Conservation (phyloP, 257 asterid genomes). For the Fraxinus cuspidata region DNA sequence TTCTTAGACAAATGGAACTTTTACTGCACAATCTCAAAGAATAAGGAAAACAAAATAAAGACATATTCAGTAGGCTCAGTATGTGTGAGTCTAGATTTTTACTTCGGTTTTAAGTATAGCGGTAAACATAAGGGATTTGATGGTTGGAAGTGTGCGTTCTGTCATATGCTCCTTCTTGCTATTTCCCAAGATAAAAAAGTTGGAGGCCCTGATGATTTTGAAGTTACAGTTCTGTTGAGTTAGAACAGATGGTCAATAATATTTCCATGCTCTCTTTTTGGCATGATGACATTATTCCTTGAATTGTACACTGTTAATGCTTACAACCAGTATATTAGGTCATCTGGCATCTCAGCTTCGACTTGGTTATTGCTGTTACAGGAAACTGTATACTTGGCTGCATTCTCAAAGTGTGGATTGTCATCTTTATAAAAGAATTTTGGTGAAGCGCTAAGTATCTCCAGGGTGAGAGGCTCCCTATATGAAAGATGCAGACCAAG, state of each 20-base stretch:
- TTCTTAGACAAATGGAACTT: background rate
- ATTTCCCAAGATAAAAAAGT: background rate
- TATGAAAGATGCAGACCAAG: constrained; percentile 69
- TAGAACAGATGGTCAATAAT: background rate
- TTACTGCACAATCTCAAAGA: background rate
- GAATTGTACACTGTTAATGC: background rate
- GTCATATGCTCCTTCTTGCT: background rate
- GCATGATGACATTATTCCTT: background rate
- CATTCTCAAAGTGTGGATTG: too few relatives aligned
- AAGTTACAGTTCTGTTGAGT: background rate
- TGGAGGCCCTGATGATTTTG: constrained; percentile 3
- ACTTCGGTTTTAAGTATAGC: background rate
- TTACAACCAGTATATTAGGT: background rate
- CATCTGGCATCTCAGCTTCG: background rate
- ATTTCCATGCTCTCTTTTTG: constrained; percentile 1
- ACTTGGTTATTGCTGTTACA: constrained; percentile 5
- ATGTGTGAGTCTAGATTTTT: background rate
- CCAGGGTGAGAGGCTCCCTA: constrained; percentile 25
- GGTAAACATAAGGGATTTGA: background rate
- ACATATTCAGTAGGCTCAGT: background rate
- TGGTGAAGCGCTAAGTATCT: constrained; percentile 24
- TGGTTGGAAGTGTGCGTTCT: background rate
- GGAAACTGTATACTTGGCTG: background rate
- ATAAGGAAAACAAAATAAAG: too few relatives aligned
- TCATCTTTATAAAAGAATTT: background rate